Evolutionary conservation across 2,329 filamentous ascomycete species (phyloP), one percentile per base, ranked within the genome.

Genomic region (Sordariomycetes sp.): DNA sequence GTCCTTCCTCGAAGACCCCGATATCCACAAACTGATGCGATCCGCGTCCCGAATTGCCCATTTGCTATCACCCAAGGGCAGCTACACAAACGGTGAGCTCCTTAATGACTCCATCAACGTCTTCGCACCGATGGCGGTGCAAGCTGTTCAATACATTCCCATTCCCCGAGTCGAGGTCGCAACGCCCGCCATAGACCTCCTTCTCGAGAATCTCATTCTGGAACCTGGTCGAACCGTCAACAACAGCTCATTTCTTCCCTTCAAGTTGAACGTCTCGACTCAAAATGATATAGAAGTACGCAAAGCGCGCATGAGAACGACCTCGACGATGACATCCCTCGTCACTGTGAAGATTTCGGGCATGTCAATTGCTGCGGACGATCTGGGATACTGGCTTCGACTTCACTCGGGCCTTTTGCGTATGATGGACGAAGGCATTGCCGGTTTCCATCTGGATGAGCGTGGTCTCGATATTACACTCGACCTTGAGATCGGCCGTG

Each of bases 161-260:
- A 92, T 96, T 34, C 88, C 88, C 1, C 80, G 90, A 5, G 59
- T 95, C n/a, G 90, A 95, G 55, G 67, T 95, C 5, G 82, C 85
- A 1, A 82, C 81, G 4, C 88, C 87, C 0, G 78, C 84, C 21
- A 68, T 94, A 35, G 88, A 95, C 46, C 71, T 96, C 5, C 64
- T 96, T 1, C 63, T 96, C 3, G 90, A 96, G 51, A 95, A 94
- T 43, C 66, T 96, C 21, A 82, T 96, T 39, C 69, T 96, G 21
- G 86, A 95, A 50, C 90, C 90, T 0, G 90, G 90, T 6, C 70
- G 70, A 37, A 93, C 86, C 0, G 70, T 94, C 47, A 90, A 94
- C 53, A 66, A 81, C 41, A 86, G 82, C 4, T 94, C 88, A 0
- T 96, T 96, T 64, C 68, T 96, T 1, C 90, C 90, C 0, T 90